phyloP scores from a whole-genome alignment of 2,329 filamentous ascomycete genomes.

The Septoria linicola region DNA sequence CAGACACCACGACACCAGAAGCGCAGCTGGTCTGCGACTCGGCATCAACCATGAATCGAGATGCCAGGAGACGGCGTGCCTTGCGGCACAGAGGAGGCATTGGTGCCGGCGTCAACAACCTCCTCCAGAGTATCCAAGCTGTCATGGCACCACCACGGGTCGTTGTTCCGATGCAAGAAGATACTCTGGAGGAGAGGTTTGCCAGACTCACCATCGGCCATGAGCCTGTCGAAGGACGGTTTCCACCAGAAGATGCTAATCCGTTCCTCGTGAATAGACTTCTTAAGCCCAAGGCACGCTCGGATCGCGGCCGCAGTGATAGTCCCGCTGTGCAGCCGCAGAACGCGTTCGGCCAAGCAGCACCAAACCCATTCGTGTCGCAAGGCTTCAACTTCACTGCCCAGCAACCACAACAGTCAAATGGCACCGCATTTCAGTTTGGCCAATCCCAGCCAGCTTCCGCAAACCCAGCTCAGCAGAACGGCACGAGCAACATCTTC shows the following conservation, averaged over 20 bases:
- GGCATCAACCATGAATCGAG: constrained; percentile 1
- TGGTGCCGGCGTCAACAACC: neutral
- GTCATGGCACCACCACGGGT: neutral
- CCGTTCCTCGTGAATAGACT: neutral
- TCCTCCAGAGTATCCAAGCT: neutral
- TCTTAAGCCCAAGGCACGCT: constrained; percentile 15
- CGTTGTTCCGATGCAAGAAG: neutral
- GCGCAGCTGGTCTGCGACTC: neutral
- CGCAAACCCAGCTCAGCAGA: constrained; percentile 19
- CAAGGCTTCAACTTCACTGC: constrained; percentile 21
- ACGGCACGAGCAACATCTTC: constrained; percentile 19
- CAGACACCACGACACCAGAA: neutral
- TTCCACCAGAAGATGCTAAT: too few relatives aligned
- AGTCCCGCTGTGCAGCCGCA: constrained; percentile 21
- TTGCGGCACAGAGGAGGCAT: too few relatives aligned
- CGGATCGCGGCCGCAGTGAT: constrained; percentile 16
- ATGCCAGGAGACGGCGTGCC: too few relatives aligned
- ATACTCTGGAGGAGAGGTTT: neutral
- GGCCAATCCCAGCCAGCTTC: constrained; percentile 18
- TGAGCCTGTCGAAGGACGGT: neutral
- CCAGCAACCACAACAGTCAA: constrained; percentile 13
- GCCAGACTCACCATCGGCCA: neutral
- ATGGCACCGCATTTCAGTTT: constrained; percentile 21
- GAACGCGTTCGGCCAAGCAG: constrained; percentile 14
- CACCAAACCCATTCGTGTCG: constrained; percentile 15